Conservation (phyloP, 352 stramenopile species). For the Phytopythium sindhum region DNA sequence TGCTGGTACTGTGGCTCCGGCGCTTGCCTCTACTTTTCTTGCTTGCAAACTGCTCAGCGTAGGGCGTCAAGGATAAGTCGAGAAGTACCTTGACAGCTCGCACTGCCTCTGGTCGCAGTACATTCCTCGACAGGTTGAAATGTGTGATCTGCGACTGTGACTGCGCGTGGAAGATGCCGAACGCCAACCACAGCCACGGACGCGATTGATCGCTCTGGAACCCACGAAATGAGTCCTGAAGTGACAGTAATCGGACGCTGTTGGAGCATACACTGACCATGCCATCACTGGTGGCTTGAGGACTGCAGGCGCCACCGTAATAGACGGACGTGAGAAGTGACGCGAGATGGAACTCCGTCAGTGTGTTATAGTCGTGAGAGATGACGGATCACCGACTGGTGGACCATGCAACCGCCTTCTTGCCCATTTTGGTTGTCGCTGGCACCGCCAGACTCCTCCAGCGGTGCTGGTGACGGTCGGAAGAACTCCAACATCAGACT, state of each 20-base stretch:
- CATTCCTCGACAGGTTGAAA: conserved; percentile 41
- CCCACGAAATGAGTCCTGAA: conserved; percentile 20
- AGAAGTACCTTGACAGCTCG: conserved; percentile 9
- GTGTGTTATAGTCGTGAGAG: conserved; percentile 20
- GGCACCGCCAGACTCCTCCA: background rate
- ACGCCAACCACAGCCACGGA: conserved; percentile 39
- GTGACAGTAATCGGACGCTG: conserved; percentile 24
- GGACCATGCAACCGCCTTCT: background rate
- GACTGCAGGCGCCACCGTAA: background rate
- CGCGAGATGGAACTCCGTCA: conserved; percentile 25
- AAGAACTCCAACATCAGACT: conserved; percentile 29
- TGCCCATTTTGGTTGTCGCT: background rate
- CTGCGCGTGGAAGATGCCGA: conserved; percentile 20
- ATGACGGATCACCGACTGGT: conserved; percentile 4
- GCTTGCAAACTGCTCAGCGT: background rate
- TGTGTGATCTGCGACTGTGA: conserved; percentile 15
- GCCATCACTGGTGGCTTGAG: background rate
- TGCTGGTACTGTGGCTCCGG: background rate
- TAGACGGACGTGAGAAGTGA: conserved; percentile 41
- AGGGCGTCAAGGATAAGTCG: background rate
- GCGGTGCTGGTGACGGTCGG: background rate
- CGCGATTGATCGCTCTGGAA: conserved; percentile 18
- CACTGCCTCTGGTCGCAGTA: conserved; percentile 27
- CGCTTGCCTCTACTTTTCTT: background rate
- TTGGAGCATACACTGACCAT: background rate